Evolutionary conservation across 2,329 filamentous ascomycete species (phyloP).

Genomic region (Phialocephala sp.): DNA sequence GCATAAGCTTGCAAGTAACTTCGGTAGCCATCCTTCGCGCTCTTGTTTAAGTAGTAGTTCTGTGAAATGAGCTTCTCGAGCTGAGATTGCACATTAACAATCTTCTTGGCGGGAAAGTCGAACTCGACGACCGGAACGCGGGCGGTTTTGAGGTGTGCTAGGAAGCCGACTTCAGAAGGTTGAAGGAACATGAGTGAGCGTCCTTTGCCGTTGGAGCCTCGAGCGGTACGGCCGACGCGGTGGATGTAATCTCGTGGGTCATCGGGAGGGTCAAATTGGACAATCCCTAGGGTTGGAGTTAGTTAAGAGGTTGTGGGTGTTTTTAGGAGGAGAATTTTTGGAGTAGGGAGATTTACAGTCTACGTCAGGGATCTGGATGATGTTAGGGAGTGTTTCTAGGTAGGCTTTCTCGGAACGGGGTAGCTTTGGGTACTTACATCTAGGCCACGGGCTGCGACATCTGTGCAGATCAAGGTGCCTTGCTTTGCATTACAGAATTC

Average conservation of each 20-base stretch:
- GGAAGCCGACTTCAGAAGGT: conserved; percentile 89
- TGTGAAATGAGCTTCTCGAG: conserved; percentile 92
- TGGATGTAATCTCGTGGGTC: conserved; percentile 93
- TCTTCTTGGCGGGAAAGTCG: conserved; percentile 91
- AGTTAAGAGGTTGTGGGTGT: too few species aligned
- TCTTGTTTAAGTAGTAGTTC: conserved; percentile 97
- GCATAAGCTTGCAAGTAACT: conserved; percentile 96
- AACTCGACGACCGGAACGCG: conserved; percentile 95
- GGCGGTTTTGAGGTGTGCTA: conserved; percentile 88
- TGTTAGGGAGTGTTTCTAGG: conserved; percentile 29
- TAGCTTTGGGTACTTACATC: conserved; percentile 62
- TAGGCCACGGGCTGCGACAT: conserved; percentile 91
- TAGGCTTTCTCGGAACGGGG: conserved; percentile 1
- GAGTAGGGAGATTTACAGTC: conserved; percentile 61
- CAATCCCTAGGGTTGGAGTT: conserved; percentile 57
- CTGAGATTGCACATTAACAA: conserved; percentile 87
- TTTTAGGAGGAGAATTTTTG: too few species aligned
- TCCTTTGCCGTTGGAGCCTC: conserved; percentile 82
- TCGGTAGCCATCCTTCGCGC: conserved; percentile 77
- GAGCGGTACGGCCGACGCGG: conserved; percentile 91
- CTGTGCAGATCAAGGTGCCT: conserved; percentile 92
- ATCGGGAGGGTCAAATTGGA: conserved; percentile 94
- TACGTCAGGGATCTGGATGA: conserved; percentile 77
- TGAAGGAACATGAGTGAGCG: conserved; percentile 92
- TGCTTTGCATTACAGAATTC: conserved; percentile 88